Percentiles rank a stretch among this genome's conserved stretches.
These are phyloP conservation scores for Polyrhizophydium stewartii DNA, from an alignment of 371 early-diverging fungal species.

Conservation along the genomic window DNA sequence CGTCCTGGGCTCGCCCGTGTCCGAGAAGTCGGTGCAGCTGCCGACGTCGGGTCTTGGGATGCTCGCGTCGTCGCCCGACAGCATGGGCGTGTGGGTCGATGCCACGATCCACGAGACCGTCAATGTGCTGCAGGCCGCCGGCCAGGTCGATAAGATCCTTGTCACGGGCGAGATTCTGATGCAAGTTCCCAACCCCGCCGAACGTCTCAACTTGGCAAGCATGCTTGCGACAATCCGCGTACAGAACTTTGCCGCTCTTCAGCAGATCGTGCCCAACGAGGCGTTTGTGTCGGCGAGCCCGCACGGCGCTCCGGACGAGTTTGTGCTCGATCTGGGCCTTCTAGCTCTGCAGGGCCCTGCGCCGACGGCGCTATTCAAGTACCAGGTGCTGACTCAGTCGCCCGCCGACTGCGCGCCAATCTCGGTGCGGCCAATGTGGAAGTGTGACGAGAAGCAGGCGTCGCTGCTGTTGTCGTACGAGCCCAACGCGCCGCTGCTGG, in stretches of 20 bases:
- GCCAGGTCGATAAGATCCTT: conserved; percentile 31
- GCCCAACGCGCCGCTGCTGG: conserved; percentile 17
- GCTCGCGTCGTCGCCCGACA: too few species aligned
- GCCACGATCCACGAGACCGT: conserved; percentile 26
- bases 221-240: not conserved
- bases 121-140: conserved; percentile 27
- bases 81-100: too few species aligned
- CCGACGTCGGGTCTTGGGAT: too few species aligned
- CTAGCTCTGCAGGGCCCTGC: conserved; percentile 3
- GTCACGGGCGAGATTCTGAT: conserved; percentile 32
- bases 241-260: conserved; percentile 13
- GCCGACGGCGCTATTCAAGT: conserved; percentile 21
- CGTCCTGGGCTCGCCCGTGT: too few species aligned
- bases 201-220: not conserved
- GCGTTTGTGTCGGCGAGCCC: conserved; percentile 2
- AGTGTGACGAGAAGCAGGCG: conserved; percentile 22
- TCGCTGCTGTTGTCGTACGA: conserved; percentile 30
- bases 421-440: conserved; percentile 29
- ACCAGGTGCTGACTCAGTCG: conserved; percentile 22
- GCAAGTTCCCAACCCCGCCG: not conserved
- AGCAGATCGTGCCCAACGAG: conserved; percentile 25
- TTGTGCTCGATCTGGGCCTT: conserved; percentile 14
- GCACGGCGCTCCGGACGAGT: conserved; percentile 10
- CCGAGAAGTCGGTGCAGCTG: too few species aligned
- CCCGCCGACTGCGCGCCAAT: conserved; percentile 26